These are phyloP conservation scores for Magnusiomyces fungicola DNA, from an alignment of 1,139 yeast genomes.

Conservation along the genomic window DNA sequence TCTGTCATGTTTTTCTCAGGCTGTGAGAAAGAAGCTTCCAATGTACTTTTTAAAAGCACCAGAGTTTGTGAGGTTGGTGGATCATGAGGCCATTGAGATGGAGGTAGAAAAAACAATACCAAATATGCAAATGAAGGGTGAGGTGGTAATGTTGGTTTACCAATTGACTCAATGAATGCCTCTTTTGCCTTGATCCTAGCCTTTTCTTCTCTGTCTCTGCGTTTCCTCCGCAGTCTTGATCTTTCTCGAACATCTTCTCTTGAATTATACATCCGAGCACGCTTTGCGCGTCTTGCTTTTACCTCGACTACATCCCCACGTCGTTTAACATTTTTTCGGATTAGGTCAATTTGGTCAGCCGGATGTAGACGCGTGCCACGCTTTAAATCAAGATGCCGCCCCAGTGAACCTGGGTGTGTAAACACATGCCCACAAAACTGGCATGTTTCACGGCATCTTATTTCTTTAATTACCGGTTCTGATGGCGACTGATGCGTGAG, in stretches of 20 bases:
- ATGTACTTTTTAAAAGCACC: slow-evolving; percentile 24
- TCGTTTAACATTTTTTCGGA: slow-evolving; percentile 42
- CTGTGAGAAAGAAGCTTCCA: slow-evolving; percentile 16
- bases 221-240: slow-evolving; percentile 35
- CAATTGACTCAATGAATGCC: slow-evolving; percentile 34
- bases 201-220: slow-evolving; percentile 32
- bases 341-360: slow-evolving; percentile 35
- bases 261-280: slow-evolving; percentile 39
- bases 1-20: neutral
- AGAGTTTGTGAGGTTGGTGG: slow-evolving; percentile 42
- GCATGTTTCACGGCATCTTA: slow-evolving; percentile 36
- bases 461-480: too few species aligned
- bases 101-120: slow-evolving; percentile 40
- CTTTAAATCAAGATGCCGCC: slow-evolving; percentile 44
- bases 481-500: too few species aligned
- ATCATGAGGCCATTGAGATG: slow-evolving; percentile 43
- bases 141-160: slow-evolving; percentile 36
- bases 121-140: slow-evolving; percentile 43
- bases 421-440: slow-evolving; percentile 43
- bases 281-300: slow-evolving; percentile 34
- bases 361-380: slow-evolving; percentile 44
- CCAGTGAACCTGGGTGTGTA: slow-evolving; percentile 47
- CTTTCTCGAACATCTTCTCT: slow-evolving; percentile 41
- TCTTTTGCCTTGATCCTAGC: slow-evolving; percentile 33
- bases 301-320: slow-evolving; percentile 41